A percentile compares a stretch with the other conserved stretches of the same genome.
phyloP scores from a whole-genome alignment of 768 basidiomycete species.

The Boletus rubroflammeus region DNA sequence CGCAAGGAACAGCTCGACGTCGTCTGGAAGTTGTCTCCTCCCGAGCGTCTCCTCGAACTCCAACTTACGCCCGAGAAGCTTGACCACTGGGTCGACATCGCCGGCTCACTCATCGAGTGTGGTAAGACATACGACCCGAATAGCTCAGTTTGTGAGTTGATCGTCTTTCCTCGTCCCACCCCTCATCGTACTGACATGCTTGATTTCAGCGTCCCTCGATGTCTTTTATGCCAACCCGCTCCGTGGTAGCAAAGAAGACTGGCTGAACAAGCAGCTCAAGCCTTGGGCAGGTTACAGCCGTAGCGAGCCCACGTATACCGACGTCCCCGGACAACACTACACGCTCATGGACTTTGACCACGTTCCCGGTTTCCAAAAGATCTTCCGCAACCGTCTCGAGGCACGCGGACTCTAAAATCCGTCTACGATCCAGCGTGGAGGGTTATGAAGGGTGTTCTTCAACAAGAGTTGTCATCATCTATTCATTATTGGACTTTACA shows the following conservation, averaged over 20 bases:
- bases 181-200: not conserved
- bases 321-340: constrained; percentile 30
- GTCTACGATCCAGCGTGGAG: not conserved
- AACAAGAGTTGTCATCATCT: not conserved
- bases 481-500: not conserved
- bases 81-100: constrained; percentile 31
- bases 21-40: constrained; percentile 28
- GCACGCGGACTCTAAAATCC: constrained; percentile 21
- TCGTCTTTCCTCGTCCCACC: not conserved
- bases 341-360: constrained; percentile 33
- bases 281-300: constrained; percentile 26
- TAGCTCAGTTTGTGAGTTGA: constrained; percentile 26
- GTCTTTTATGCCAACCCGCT: constrained; percentile 31
- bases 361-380: constrained; percentile 29
- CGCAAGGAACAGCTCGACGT: constrained; percentile 24
- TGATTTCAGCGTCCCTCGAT: constrained; percentile 13
- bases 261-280: constrained; percentile 29
- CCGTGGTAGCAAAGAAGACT: constrained; percentile 27
- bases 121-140: constrained; percentile 27
- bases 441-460: not conserved
- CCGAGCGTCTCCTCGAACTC: constrained; percentile 26
- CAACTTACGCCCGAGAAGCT: constrained; percentile 26
- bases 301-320: constrained; percentile 19
- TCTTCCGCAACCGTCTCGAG: constrained; percentile 26
- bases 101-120: constrained; percentile 31